Conservation (phyloP, 208 protist species). For the Acanthamoeba healyi region DNA sequence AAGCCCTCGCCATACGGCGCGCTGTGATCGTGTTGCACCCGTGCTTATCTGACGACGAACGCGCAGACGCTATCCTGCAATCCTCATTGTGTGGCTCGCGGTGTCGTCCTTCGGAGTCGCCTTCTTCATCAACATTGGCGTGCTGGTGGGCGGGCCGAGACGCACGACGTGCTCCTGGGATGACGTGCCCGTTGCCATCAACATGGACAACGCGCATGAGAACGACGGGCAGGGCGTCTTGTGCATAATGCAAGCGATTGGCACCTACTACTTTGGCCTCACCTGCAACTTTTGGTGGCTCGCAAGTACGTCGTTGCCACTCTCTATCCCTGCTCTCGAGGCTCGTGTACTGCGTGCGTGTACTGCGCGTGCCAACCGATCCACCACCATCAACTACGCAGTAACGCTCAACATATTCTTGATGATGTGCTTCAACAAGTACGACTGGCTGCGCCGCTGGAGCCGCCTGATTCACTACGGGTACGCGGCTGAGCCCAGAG, state of each 20-base stretch:
- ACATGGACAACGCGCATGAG: conserved; percentile 21
- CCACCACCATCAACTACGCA: too few relatives aligned
- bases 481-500: not conserved
- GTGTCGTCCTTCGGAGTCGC: not conserved
- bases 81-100: conserved; percentile 21
- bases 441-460: conserved; percentile 20
- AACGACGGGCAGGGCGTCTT: conserved; percentile 23
- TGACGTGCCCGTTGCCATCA: not conserved
- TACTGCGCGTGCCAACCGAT: not conserved
- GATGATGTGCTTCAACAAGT: conserved; percentile 46
- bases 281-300: conserved; percentile 31
- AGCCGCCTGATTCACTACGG: conserved; percentile 11
- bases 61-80: conserved; percentile 16
- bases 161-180: conserved; percentile 27
- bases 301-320: not conserved
- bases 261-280: conserved; percentile 55
- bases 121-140: not conserved
- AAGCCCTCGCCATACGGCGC: too few relatives aligned
- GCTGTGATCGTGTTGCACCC: too few relatives aligned
- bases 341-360: not conserved
- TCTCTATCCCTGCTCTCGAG: not conserved
- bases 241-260: conserved; percentile 59
- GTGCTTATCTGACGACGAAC: too few relatives aligned
- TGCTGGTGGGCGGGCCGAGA: conserved; percentile 18
- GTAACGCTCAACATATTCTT: conserved; percentile 43